Evolutionary conservation across 2,329 filamentous ascomycete species (phyloP).

Genomic region (Ophiostoma piceae): DNA sequence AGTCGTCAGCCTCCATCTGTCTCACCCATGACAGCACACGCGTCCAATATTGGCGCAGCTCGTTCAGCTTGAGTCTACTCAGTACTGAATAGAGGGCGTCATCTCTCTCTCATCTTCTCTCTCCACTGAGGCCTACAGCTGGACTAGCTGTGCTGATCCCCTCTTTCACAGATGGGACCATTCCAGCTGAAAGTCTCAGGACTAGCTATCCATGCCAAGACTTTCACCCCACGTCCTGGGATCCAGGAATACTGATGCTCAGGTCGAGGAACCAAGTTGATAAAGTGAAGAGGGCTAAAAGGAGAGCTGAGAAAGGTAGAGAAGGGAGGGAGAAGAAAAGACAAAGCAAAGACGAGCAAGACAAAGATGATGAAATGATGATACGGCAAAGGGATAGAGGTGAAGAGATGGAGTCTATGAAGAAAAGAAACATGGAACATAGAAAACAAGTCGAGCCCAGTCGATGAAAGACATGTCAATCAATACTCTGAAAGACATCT

Average conservation of each 20-base stretch:
- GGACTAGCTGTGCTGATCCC: not conserved
- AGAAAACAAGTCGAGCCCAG: no score
- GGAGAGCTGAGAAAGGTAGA: not conserved
- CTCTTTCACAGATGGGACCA: not conserved
- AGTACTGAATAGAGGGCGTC: not conserved
- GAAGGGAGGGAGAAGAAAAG: not conserved
- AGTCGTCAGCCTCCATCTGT: not conserved
- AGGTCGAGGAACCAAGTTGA: not conserved
- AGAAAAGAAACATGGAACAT: no score
- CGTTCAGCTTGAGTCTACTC: not conserved
- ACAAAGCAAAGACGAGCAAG: not conserved
- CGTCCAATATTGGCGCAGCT: not conserved
- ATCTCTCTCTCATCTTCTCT: not conserved
- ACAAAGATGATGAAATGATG: not conserved
- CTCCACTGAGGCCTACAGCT: conserved; percentile 6
- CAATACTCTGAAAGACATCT: no score
- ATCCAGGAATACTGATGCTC: not conserved
- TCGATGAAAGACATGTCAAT: no score
- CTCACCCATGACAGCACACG: conserved; percentile 7
- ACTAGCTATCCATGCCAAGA: not conserved
- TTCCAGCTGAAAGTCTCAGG: conserved; percentile 1
- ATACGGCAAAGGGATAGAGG: not conserved
- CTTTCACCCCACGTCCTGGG: conserved; percentile 1
- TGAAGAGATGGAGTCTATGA: no score
- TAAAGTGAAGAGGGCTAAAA: not conserved